Base-by-base conservation (phyloP, 148 eudicot species). In the Drosera capensis region DNA sequence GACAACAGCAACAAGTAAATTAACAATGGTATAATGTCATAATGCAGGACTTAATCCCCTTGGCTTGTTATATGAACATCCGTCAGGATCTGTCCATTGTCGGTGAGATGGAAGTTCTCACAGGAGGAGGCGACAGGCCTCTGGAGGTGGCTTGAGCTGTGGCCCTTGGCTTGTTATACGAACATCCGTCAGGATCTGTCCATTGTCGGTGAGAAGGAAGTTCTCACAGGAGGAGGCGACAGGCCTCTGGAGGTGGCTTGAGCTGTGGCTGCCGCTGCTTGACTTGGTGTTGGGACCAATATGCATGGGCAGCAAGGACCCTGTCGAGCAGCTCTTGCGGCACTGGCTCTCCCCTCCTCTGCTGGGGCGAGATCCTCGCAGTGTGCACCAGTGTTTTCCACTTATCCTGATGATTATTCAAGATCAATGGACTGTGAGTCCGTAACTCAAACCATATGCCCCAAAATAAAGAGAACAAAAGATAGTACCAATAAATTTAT, bases 381-480 rank as follows among this genome's bases (percentile, higher is more conserved):
- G 99, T 92, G 71, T 92, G 99, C 30, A 92, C 99, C 70, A 92
- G 58, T 49, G 99, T 92, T 64, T 92, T 92, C 99, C 99, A 92
- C 64, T 92, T 92, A 78, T 92, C 99, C 99, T 92, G 47, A 25
- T 30, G 26, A 51, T 41, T 9, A 45, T 17, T 45, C 15, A 23
- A 14, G 18, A 23, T 45, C 49, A 45, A 13, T 15, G 14, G 45
- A 41, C 14, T 15, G 8, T 6, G 20, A 18, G 20, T 7, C 3
- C 23, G 14, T 41, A 19, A 1, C 6, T 41, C 45, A 19, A 7
- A 41, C 1, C 38, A 29, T 29, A 29, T 29, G n/a, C n/a, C n/a
- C n/a, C n/a, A n/a, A n/a, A n/a, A n/a, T n/a, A n/a, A n/a, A n/a
- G n/a, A n/a, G n/a, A n/a, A n/a, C n/a, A n/a, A n/a, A n/a, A n/a